phyloP scores from a whole-genome alignment of 192 early-diverging fungal genomes.

The Coemansia sp. region DNA sequence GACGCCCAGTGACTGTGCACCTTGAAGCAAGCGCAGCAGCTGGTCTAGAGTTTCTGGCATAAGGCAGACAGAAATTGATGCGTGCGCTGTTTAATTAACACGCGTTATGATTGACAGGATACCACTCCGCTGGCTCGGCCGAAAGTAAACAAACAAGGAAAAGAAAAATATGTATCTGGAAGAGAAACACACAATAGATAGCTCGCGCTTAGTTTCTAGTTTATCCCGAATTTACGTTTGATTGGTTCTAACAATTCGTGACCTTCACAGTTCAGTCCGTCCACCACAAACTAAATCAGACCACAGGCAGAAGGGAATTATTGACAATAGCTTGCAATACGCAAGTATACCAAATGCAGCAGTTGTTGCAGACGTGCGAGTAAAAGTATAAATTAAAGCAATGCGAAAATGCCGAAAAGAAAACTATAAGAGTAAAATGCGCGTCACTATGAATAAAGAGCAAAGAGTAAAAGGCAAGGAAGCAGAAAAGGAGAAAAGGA shows the following conservation, averaged over 20 bases:
- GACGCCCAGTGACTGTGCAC: slow-evolving; percentile 26
- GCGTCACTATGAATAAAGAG: neutral
- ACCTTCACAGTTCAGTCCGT: no score
- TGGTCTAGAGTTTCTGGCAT: slow-evolving; percentile 52
- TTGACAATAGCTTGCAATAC: neutral
- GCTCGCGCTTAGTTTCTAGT: no score
- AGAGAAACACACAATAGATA: neutral
- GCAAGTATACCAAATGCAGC: neutral
- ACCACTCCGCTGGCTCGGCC: neutral
- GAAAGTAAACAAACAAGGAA: neutral
- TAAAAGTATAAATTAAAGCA: neutral
- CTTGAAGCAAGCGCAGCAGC: slow-evolving; percentile 28
- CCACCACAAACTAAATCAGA: neutral
- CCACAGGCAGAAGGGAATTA: neutral
- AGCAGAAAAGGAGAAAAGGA: neutral
- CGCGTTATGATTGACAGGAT: neutral
- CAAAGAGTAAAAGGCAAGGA: neutral
- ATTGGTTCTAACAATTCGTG: no score
- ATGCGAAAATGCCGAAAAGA: neutral
- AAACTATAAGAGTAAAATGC: neutral
- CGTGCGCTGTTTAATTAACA: neutral
- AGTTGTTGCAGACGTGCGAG: neutral
- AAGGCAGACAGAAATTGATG: neutral
- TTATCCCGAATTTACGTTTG: no score
- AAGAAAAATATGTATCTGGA: neutral